Conservation (phyloP, 306 rosid species). For the Ormosia semicastrata region DNA sequence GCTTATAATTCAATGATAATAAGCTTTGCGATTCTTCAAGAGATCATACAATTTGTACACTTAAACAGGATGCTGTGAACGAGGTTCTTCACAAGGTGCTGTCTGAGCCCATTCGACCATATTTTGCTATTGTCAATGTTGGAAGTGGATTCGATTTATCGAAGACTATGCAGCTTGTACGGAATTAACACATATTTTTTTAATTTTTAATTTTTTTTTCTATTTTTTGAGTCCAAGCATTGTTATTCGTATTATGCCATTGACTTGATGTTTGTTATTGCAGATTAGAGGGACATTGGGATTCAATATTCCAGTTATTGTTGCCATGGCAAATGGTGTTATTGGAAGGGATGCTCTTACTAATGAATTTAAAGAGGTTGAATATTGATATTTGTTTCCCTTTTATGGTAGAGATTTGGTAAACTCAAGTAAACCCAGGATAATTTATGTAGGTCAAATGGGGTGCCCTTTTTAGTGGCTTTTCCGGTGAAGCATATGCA, state of each 20-base stretch:
- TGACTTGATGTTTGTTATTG: conserved; percentile 10
- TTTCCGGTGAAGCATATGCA: conserved; percentile 22
- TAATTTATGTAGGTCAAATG: conserved; percentile 50
- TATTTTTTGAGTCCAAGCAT: not conserved
- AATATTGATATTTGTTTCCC: not conserved
- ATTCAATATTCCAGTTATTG: conserved; percentile 44
- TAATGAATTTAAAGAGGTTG: conserved; percentile 69
- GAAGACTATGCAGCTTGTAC: conserved; percentile 47
- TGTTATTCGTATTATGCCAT: not conserved
- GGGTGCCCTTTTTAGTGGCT: conserved; percentile 42
- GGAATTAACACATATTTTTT: not conserved
- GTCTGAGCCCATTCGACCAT: conserved; percentile 71
- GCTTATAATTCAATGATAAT: no score
- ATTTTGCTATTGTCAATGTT: conserved; percentile 57
- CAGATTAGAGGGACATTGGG: conserved; percentile 56
- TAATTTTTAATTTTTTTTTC: no score
- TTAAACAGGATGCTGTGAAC: conserved; percentile 55
- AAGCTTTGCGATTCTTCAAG: not conserved
- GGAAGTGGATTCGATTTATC: conserved; percentile 47
- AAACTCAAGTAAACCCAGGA: not conserved
- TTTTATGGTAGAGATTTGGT: conserved; percentile 3
- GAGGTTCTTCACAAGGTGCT: conserved; percentile 64
- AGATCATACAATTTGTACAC: not conserved
- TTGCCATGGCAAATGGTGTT: conserved; percentile 54
- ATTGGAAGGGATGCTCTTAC: conserved; percentile 62